A percentile compares a stretch with the other conserved stretches of the same genome.
These are phyloP conservation scores for Tetragonia tetragonoides DNA, from an alignment of 148 eudicot species.

Conservation along the genomic window DNA sequence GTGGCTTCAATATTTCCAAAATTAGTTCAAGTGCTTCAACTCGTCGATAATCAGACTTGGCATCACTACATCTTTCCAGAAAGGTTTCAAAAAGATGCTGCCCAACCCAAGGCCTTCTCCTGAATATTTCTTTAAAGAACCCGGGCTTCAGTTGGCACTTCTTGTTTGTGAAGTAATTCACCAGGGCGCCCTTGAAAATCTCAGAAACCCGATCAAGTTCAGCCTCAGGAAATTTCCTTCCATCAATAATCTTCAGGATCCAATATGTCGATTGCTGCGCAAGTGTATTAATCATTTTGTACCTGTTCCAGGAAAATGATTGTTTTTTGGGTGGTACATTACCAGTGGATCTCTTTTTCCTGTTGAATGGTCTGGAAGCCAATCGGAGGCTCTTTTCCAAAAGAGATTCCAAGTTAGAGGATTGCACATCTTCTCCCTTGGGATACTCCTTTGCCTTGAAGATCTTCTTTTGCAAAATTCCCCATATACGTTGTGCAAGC, in stretches of 20 bases:
- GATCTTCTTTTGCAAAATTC: slow-evolving; percentile 78
- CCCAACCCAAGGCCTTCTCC: slow-evolving; percentile 83
- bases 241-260: slow-evolving; percentile 82
- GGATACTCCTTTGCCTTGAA: slow-evolving; percentile 84
- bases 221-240: slow-evolving; percentile 50
- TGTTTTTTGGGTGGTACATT: slow-evolving; percentile 67
- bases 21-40: slow-evolving; percentile 80
- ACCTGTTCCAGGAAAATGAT: slow-evolving; percentile 51
- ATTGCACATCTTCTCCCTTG: slow-evolving; percentile 58
- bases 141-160: slow-evolving; percentile 70
- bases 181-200: slow-evolving; percentile 48
- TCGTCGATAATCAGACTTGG: slow-evolving; percentile 62
- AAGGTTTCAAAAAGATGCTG: slow-evolving; percentile 60
- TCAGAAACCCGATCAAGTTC: slow-evolving; percentile 53
- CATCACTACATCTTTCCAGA: slow-evolving; percentile 53
- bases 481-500: slow-evolving; percentile 88
- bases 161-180: slow-evolving; percentile 64
- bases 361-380: slow-evolving; percentile 65
- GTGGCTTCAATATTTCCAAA: slow-evolving; percentile 47
- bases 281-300: slow-evolving; percentile 67
- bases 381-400: slow-evolving; percentile 72
- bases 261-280: slow-evolving; percentile 78
- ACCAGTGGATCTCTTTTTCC: slow-evolving; percentile 57
- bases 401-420: slow-evolving; percentile 56
- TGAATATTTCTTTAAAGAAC: slow-evolving; percentile 74